A percentile compares a stretch with the other conserved stretches of the same genome.
Conservation (phyloP, 176 grass and related monocot species). For the Lolium rigidum region DNA sequence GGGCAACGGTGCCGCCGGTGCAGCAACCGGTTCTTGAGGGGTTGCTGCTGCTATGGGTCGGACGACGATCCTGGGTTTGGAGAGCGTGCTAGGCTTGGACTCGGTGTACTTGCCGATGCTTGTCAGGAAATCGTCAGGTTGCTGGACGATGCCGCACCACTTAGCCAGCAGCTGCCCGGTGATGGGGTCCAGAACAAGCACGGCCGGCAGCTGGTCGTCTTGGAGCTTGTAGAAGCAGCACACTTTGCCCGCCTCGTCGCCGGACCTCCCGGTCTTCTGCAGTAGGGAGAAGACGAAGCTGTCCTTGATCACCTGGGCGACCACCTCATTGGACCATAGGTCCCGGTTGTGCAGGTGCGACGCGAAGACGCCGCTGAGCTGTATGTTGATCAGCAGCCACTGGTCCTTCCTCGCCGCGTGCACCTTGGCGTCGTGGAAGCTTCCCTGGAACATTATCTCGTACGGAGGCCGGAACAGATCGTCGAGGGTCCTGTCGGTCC, state of each 20-base stretch:
- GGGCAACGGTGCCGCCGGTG: not conserved
- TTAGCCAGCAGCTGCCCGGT: conserved; percentile 38
- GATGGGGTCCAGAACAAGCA: conserved; percentile 52
- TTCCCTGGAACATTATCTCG: not conserved
- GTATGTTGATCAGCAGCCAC: conserved; percentile 43
- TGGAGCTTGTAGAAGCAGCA: conserved; percentile 31
- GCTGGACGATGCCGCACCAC: conserved; percentile 21
- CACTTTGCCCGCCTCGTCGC: conserved; percentile 23
- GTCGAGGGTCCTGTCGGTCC: not conserved
- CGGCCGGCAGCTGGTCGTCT: conserved; percentile 3
- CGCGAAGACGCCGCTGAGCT: not conserved
- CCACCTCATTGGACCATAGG: conserved; percentile 34
- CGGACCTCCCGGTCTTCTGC: not conserved
- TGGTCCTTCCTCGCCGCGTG: conserved; percentile 8
- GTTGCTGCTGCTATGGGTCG: not conserved
- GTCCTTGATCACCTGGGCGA: not conserved
- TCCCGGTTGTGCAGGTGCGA: conserved; percentile 45
- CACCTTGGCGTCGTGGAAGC: conserved; percentile 39
- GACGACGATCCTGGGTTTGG: conserved; percentile 12
- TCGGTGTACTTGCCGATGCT: not conserved
- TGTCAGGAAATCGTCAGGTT: conserved; percentile 16
- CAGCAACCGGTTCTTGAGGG: not conserved
- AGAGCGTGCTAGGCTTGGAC: conserved; percentile 19
- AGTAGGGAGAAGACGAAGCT: conserved; percentile 34
- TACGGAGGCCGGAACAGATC: not conserved